Percentiles rank a stretch among this genome's conserved stretches.
phyloP scores from a whole-genome alignment of 495 filamentous ascomycete genomes.

The Penicillium salamii region DNA sequence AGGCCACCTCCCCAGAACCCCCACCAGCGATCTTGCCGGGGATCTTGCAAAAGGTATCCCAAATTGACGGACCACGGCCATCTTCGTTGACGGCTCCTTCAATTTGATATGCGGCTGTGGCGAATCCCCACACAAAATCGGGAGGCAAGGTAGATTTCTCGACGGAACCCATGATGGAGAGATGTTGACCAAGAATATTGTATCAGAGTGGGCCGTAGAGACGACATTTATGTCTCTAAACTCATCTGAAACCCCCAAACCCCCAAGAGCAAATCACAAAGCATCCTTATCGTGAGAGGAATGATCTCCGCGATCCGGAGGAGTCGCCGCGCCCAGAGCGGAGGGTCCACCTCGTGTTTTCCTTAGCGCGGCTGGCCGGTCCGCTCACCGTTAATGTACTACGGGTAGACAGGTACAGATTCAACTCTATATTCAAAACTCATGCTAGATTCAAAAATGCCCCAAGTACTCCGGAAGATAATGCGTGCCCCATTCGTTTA shows the following conservation, averaged over 20 bases:
- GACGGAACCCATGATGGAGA: constrained; percentile 40
- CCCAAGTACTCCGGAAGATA: constrained; percentile 12
- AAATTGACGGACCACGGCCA: constrained; percentile 71
- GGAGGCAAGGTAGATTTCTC: constrained; percentile 52
- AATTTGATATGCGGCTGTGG: constrained; percentile 79
- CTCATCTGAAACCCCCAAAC: background rate
- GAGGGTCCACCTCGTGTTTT: constrained; percentile 15
- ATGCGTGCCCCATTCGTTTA: constrained; percentile 24
- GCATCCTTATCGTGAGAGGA: constrained; percentile 31
- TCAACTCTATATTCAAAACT: constrained; percentile 1
- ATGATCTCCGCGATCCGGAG: constrained; percentile 63
- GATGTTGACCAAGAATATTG: no score
- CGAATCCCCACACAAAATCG: constrained; percentile 81
- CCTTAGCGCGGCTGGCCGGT: constrained; percentile 22
- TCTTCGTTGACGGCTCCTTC: constrained; percentile 67
- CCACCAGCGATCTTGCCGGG: constrained; percentile 73
- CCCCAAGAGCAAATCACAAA: no score
- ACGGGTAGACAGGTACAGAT: background rate
- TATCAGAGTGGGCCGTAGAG: no score
- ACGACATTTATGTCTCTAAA: constrained; percentile 6
- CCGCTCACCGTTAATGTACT: constrained; percentile 21
- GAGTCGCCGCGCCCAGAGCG: constrained; percentile 26
- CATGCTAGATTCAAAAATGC: constrained; percentile 6
- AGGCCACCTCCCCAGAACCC: constrained; percentile 65
- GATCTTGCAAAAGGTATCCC: constrained; percentile 72